Evolutionary conservation across 2,329 filamentous ascomycete genomes (phyloP), one percentile per base, ranked within the genome.

Genomic region (Fusarium begoniae): DNA sequence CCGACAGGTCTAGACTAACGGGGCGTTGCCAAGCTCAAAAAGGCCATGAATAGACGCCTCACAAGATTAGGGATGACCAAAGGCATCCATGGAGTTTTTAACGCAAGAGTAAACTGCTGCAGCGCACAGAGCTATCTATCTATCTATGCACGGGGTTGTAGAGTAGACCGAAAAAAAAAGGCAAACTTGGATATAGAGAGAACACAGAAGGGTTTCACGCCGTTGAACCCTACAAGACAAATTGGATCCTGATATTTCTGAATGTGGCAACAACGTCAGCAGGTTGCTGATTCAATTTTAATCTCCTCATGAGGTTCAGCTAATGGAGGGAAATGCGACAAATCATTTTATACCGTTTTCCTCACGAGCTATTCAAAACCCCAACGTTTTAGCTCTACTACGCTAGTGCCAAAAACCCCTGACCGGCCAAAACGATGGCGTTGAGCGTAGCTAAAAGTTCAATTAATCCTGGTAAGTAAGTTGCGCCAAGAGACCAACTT

Each of bases 131-230:
- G 17, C 1, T 26, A 35, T 35, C 30, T 32, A 32, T 32, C 30
- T 32, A 4, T 26, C 5, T 4, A 9, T 45, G 44, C 18, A 2
- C 2, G 24, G 0, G 11, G 43, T 4, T n/a, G 41, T 18, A 15
- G 24, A 44, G 15, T 10, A 44, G 41, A 26, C n/a, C 0, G 9
- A 26, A 18, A 44, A 4, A 15, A 3, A 4, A 26, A 44, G 22
- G 9, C 15, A 18, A 44, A 18, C n/a, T 18, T 18, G n/a, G 6
- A 5, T 12, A 44, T 44, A 0, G 15, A 8, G n/a, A 24, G n/a
- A 20, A 14, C 5, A 2, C 10, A 4, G 5, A 26, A 26, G 8
- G 2, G 5, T 14, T 26, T 20, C 11, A 6, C 8, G 8, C 1
- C 3, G 3, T 26, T 13, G 17, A 35, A 35, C 4, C 32, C 3